Evolutionary conservation across 257 asterid genomes (phyloP).

Genomic region (Ehretia macrophylla): DNA sequence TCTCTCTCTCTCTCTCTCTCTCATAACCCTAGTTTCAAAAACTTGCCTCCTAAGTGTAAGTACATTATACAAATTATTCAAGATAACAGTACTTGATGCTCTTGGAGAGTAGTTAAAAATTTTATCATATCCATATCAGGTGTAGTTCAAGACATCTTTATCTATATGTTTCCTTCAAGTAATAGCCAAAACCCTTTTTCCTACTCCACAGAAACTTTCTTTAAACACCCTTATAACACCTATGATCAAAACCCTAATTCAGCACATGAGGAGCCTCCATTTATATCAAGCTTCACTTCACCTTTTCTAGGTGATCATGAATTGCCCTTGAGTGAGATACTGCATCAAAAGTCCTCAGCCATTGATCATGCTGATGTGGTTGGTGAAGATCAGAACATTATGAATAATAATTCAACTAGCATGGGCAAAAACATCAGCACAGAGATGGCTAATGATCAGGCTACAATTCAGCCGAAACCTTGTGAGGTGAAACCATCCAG

Average conservation of each 20-base stretch:
- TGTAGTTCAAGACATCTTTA: not conserved
- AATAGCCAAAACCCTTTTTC: conserved; percentile 15
- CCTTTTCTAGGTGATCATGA: conserved; percentile 47
- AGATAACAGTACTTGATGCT: no score
- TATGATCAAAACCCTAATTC: conserved; percentile 28
- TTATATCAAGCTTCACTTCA: conserved; percentile 33
- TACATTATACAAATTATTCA: no score
- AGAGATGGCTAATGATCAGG: not conserved
- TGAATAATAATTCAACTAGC: not conserved
- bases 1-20: no score
- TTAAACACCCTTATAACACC: not conserved
- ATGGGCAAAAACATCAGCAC: not conserved
- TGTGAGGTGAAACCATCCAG: not conserved
- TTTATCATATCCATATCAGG: not conserved
- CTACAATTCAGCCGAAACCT: not conserved
- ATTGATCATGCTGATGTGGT: not conserved
- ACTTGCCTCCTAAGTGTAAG: no score
- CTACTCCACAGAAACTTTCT: not conserved
- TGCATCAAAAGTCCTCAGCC: conserved; percentile 7
- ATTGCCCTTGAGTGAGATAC: conserved; percentile 34
- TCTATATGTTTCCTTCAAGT: conserved; percentile 1
- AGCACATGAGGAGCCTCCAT: conserved; percentile 20
- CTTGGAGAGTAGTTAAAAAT: no score
- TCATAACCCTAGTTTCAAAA: no score
- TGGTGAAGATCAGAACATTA: not conserved